These are phyloP conservation scores for Fusarium foetens DNA, from an alignment of 2,329 filamentous ascomycete genomes.

Conservation along the genomic window DNA sequence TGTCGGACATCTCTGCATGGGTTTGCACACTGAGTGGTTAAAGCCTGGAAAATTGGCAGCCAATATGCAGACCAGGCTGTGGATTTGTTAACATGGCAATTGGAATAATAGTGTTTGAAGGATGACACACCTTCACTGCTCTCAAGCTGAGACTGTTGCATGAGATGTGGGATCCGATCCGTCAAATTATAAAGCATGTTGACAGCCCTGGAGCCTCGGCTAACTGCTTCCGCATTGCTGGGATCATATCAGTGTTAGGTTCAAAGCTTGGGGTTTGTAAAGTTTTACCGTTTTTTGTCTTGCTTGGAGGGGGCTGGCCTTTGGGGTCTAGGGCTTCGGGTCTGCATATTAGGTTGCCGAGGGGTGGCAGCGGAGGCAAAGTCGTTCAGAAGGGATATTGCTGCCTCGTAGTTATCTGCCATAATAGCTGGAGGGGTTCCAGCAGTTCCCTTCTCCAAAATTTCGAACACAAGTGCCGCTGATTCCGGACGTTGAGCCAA, in stretches of 20 bases:
- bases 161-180: slow-evolving; percentile 82
- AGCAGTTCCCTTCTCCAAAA: slow-evolving; percentile 81
- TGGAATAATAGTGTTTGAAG: not conserved
- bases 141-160: slow-evolving; percentile 93
- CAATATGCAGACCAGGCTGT: slow-evolving; percentile 96
- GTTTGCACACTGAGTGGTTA: slow-evolving; percentile 92
- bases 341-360: slow-evolving; percentile 75
- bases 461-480: slow-evolving; percentile 82
- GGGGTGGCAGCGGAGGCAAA: slow-evolving; percentile 87
- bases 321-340: slow-evolving; percentile 63
- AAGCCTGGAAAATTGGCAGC: slow-evolving; percentile 90
- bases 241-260: not conserved
- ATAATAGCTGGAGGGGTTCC: slow-evolving; percentile 85
- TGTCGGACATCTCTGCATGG: slow-evolving; percentile 93
- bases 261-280: not conserved
- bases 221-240: slow-evolving; percentile 66
- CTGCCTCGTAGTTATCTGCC: slow-evolving; percentile 94
- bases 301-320: slow-evolving; percentile 46
- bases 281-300: slow-evolving; percentile 42
- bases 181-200: slow-evolving; percentile 85
- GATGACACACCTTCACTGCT: slow-evolving; percentile 75
- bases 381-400: slow-evolving; percentile 84
- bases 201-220: slow-evolving; percentile 82
- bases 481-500: slow-evolving; percentile 76
- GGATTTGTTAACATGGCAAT: slow-evolving; percentile 19